A percentile compares a stretch with the other conserved stretches of the same genome.
Conservation (phyloP, 1,139 yeast species). For the Suhomyces coccinellae region DNA sequence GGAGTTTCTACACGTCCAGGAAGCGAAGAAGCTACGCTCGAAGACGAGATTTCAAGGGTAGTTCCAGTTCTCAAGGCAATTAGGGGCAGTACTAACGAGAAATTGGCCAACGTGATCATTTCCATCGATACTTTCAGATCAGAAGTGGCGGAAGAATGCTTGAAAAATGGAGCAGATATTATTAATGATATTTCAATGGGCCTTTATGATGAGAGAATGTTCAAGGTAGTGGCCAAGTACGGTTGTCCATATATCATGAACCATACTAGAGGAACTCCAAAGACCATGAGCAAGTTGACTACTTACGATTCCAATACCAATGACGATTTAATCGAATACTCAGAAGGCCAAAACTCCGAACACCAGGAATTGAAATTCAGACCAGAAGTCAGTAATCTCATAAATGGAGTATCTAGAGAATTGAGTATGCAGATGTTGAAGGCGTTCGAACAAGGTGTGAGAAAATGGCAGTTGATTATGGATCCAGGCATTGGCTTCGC, state of each 20-base stretch:
- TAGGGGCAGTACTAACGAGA: constrained; percentile 36
- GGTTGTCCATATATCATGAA: constrained; percentile 80
- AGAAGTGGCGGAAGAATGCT: constrained; percentile 66
- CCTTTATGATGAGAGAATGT: constrained; percentile 60
- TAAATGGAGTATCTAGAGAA: constrained; percentile 62
- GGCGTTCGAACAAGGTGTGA: constrained; percentile 66
- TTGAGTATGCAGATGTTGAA: constrained; percentile 53
- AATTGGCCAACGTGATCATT: constrained; percentile 49
- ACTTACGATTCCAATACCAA: constrained; percentile 50
- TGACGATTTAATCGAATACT: constrained; percentile 41
- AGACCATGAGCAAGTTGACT: constrained; percentile 66
- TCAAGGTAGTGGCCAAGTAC: constrained; percentile 62
- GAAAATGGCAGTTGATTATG: constrained; percentile 84
- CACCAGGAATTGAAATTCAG: constrained; percentile 23
- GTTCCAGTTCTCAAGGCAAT: constrained; percentile 68
- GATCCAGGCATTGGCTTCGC: constrained; percentile 99
- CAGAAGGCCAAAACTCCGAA: constrained; percentile 30
- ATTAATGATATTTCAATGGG: constrained; percentile 94
- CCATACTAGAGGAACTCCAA: constrained; percentile 83
- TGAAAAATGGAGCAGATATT: constrained; percentile 82
- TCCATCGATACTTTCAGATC: constrained; percentile 87
- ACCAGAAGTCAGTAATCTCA: constrained; percentile 35
- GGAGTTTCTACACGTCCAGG: constrained; percentile 94
- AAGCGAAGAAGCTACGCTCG: constrained; percentile 55
- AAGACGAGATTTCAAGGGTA: constrained; percentile 65